Base-by-base conservation (phyloP, 1,139 yeast species). In the Candida frijolesensis region DNA sequence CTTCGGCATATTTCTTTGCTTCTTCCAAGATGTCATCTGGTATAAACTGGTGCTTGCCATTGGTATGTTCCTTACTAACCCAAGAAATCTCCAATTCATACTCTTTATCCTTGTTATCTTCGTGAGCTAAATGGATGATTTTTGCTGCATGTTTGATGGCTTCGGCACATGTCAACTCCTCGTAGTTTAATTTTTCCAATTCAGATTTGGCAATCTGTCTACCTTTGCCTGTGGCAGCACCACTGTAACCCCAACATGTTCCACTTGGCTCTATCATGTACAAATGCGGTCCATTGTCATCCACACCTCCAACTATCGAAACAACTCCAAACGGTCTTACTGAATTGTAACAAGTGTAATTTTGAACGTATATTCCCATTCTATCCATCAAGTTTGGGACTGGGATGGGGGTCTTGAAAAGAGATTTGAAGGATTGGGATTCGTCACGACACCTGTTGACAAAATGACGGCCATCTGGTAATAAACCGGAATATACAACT, bases 201-300 rank as follows among this genome's bases (percentile, higher is more conserved):
- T 95, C 99, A 18, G 94, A 88, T 71, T 91, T 92, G 52, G 99
- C 99, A 25, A 90, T 83, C 71, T 94, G 99, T 68, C 98, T 85
- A 44, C 99, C 99, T 69, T 94, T 95, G 54, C 99, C 99, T 4
- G 97, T 84, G 34, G 99, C 99, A 46, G 97, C 96, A 51, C 97
- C 99, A 49, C 82, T 80, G 71, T 94, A 95, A 44, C 99, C 99
- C 98, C 99, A 94, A 64, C 85, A 89, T 1, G 91, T 79, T 54
- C 99, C 99, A 68, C 96, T 89, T 57, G 99, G 99, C 68, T 95
- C 99, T 55, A 95, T 80, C 97, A 94, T 92, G 72, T 88, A 92
- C 64, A 95, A 79, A 66, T 92, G 97, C 37, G 96, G 85, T 9
- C 96, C 96, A 55, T 87, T 82, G 42, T 82, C 85, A 67, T 92